phyloP scores from a whole-genome alignment of 2,329 filamentous ascomycete species.

The Penicillium sp. region DNA sequence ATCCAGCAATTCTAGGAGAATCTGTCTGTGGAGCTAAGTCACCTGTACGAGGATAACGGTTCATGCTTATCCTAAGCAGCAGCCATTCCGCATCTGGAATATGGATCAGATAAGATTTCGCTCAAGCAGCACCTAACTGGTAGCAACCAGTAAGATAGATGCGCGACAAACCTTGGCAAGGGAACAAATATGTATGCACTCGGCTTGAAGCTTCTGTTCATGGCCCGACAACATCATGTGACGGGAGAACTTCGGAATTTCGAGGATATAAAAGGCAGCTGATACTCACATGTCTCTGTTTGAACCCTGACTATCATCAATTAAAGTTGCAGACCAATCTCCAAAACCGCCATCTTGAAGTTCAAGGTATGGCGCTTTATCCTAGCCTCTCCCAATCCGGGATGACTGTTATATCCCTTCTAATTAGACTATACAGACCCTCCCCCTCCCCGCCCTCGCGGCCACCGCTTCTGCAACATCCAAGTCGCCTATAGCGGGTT shows the following conservation, averaged over 20 bases:
- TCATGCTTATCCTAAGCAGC: neutral
- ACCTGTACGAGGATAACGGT: too few relatives aligned
- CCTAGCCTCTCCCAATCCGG: neutral
- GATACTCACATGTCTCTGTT: neutral
- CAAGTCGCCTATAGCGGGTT: neutral
- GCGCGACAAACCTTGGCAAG: neutral
- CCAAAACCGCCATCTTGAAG: neutral
- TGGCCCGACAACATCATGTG: neutral
- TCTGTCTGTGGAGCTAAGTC: too few relatives aligned
- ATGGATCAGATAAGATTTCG: neutral
- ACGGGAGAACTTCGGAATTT: neutral
- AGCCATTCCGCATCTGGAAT: neutral
- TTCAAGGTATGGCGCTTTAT: neutral
- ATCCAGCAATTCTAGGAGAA: too few relatives aligned
- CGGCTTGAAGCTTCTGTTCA: neutral
- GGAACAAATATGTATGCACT: neutral
- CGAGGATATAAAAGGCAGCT: neutral
- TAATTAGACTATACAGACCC: neutral
- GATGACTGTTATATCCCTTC: neutral
- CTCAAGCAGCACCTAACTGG: neutral
- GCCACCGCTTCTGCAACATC: neutral
- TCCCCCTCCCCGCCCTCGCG: neutral
- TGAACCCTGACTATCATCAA: neutral
- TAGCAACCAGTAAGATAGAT: neutral
- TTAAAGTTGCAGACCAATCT: neutral